Base-by-base conservation (phyloP, 805 yeast species). In the Kuraishia capsulata region DNA sequence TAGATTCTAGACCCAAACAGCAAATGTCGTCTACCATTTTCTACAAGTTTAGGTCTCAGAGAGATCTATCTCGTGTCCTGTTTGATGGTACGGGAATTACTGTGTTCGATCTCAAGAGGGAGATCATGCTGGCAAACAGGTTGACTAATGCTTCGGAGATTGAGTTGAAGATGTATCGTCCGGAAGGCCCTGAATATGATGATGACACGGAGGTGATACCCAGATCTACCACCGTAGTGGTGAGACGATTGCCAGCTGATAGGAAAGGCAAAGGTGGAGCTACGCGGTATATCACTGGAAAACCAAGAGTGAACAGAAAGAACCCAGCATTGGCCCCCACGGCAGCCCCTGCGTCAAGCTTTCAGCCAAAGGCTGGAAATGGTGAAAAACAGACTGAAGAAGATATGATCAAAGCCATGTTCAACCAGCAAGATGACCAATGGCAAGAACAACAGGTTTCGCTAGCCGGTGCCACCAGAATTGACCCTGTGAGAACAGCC, bases 31-130 rank as follows among this genome's bases (percentile, higher is more conserved):
- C 95, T 11, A 81, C 85, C 2, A 84, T 90, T 9, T 92, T 87
- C 56, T 90, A 90, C 56, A 71, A 78, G 54, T 90, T 92, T 59
- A 64, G 77, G 43, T 90, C 95, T 13, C 96, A 89, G 56, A 81
- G 78, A 51, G 78, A 74, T 31, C 80, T 84, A 21, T 77, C 84
- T 1, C 73, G 94, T 32, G 76, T 92, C 20, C 71, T 80, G 35
- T 92, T 92, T 54, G 98, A 92, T 57, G 99, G 98, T 17, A 90
- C 98, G 0, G 97, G 97, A 21, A 77, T 92, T 31, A 86, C 95
- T 2, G 95, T 89, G 1, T 92, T 90, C 61, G 99, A 92, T 53
- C 64, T 92, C 43, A 92, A 92, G 60, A 78, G 90, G 44, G 97
- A 92, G 49, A 87, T 92, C 37, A 82, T 92, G 32, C 59, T 71